Evolutionary conservation across 495 filamentous ascomycete genomes (phyloP).

Genomic region (Podospora pseudoanserina): DNA sequence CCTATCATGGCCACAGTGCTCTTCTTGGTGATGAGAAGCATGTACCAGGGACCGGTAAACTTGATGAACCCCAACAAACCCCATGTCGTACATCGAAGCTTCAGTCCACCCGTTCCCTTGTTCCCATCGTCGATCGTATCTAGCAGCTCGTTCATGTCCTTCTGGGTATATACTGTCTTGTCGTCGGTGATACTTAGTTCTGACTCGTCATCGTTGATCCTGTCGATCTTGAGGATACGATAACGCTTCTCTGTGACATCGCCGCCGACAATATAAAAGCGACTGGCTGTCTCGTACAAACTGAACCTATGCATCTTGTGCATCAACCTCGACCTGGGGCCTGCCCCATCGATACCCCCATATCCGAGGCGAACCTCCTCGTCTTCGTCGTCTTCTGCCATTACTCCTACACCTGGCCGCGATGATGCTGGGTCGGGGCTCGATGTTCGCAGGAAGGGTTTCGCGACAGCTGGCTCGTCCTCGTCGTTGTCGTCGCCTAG

Average conservation of each 20-base stretch:
- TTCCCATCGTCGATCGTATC: conserved; percentile 97
- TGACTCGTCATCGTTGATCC: conserved; percentile 69
- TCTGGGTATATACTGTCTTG: conserved; percentile 87
- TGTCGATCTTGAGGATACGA: conserved; percentile 89
- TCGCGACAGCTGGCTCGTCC: conserved; percentile 60
- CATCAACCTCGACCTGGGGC: conserved; percentile 47
- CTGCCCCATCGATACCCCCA: conserved; percentile 19
- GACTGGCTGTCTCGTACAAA: conserved; percentile 86
- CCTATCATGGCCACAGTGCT: conserved; percentile 94
- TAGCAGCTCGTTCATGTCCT: conserved; percentile 87
- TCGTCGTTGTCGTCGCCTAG: conserved; percentile 56
- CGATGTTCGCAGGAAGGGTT: conserved; percentile 59
- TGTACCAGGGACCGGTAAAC: conserved; percentile 96
- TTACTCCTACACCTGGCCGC: conserved; percentile 23
- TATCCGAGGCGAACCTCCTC: conserved; percentile 39
- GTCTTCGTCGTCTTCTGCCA: conserved; percentile 40
- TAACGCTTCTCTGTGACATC: conserved; percentile 85
- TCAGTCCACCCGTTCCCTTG: conserved; percentile 84
- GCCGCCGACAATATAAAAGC: conserved; percentile 90
- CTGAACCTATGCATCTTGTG: conserved; percentile 94
- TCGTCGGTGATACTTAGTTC: conserved; percentile 85
- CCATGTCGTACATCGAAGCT: conserved; percentile 86
- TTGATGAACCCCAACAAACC: conserved; percentile 91
- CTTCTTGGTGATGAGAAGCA: conserved; percentile 93
- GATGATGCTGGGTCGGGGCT: conserved; percentile 48